Evolutionary conservation across 192 early-diverging fungal genomes (phyloP).

Genomic region (Dissophora ornata): DNA sequence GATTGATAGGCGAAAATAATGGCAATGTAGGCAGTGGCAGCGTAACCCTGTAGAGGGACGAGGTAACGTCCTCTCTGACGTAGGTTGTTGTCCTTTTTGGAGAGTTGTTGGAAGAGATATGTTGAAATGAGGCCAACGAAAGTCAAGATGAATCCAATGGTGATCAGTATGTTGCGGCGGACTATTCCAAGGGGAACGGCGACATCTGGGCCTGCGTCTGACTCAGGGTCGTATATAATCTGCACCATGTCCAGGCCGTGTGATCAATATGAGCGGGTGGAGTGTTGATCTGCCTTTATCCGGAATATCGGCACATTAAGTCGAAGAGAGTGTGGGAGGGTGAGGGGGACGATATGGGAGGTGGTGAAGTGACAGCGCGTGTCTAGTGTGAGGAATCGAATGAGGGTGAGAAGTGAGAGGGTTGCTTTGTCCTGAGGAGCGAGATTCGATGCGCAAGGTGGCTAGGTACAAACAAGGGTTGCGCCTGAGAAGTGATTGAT

Average conservation of each 20-base stretch:
- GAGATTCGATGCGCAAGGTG: too few relatives aligned
- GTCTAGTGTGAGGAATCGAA: too few relatives aligned
- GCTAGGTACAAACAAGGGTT: too few relatives aligned
- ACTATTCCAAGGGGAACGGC: conserved; percentile 6
- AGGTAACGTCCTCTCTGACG: conserved; percentile 49
- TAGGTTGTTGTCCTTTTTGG: conserved; percentile 45
- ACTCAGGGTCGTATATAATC: not conserved
- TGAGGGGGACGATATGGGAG: too few relatives aligned
- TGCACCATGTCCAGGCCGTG: not conserved
- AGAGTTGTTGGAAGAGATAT: conserved; percentile 40
- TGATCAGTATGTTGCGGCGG: conserved; percentile 26
- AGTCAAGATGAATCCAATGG: conserved; percentile 1
- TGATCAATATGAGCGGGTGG: too few relatives aligned
- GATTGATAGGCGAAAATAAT: conserved; percentile 18
- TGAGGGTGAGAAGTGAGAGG: too few relatives aligned
- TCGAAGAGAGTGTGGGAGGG: too few relatives aligned
- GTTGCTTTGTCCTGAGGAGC: too few relatives aligned
- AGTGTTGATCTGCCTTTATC: too few relatives aligned
- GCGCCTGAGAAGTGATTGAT: too few relatives aligned
- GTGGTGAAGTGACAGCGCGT: too few relatives aligned
- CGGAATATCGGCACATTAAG: too few relatives aligned
- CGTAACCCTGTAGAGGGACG: conserved; percentile 35
- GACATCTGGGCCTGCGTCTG: not conserved
- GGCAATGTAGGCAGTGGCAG: conserved; percentile 17
- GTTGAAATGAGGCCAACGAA: conserved; percentile 21